Conservation (phyloP, 1,139 yeast species). For the Candida freyschussii region DNA sequence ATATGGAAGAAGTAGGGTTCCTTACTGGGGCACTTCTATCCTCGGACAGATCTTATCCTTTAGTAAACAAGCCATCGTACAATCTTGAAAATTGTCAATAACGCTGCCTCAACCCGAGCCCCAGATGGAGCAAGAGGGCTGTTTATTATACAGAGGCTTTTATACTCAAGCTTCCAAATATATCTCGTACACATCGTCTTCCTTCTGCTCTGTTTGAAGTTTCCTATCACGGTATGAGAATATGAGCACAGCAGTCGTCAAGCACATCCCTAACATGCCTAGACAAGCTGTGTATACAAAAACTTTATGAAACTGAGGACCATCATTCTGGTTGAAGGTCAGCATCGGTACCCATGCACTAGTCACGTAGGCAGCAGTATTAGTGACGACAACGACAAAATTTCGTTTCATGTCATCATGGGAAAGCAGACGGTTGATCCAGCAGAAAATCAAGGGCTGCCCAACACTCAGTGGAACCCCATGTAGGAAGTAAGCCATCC, state of each 20-base stretch:
- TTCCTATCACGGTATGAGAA: too few relatives aligned
- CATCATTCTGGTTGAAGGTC: constrained; percentile 43
- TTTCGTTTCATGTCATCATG: constrained; percentile 21
- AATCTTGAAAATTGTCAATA: too few relatives aligned
- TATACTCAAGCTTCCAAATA: too few relatives aligned
- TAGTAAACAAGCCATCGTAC: too few relatives aligned
- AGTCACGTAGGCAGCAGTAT: constrained; percentile 15
- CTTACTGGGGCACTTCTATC: too few relatives aligned
- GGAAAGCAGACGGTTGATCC: constrained; percentile 45
- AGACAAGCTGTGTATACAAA: constrained; percentile 41
- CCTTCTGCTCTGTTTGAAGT: too few relatives aligned
- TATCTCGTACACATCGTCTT: too few relatives aligned
- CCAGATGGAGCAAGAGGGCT: too few relatives aligned
- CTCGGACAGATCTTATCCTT: too few relatives aligned
- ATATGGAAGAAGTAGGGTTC: too few relatives aligned
- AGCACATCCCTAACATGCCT: constrained; percentile 19
- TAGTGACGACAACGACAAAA: constrained; percentile 17
- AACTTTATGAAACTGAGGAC: constrained; percentile 44
- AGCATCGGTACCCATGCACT: constrained; percentile 33
- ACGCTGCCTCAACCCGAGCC: too few relatives aligned
- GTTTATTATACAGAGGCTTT: too few relatives aligned
- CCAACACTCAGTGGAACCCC: constrained; percentile 33
- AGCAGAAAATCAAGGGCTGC: constrained; percentile 43
- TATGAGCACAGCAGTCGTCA: neutral
- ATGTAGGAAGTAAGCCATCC: constrained; percentile 13